Evolutionary conservation across 2,329 filamentous ascomycete species (phyloP).

Genomic region (Botrytis porri): DNA sequence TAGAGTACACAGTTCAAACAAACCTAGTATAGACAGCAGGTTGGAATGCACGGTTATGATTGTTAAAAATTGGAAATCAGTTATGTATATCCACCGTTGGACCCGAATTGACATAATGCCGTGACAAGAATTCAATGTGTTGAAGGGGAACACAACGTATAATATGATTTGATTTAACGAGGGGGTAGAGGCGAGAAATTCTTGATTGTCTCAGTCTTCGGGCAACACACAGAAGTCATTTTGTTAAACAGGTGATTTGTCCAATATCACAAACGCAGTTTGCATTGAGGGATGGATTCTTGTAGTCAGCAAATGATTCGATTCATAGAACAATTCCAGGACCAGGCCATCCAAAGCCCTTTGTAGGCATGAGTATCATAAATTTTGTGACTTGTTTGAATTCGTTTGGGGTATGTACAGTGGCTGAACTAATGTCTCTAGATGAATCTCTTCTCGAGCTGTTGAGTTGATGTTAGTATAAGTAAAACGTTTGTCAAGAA

Average conservation of each 20-base stretch:
- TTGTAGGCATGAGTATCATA: background rate
- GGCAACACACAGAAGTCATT: background rate
- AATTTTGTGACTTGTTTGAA: conserved; percentile 8
- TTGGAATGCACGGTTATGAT: background rate
- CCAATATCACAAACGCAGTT: background rate
- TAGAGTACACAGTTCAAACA: background rate
- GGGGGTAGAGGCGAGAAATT: background rate
- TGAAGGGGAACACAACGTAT: background rate
- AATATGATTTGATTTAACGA: no score
- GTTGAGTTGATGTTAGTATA: conserved; percentile 16
- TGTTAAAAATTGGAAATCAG: background rate
- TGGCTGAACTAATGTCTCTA: conserved; percentile 23
- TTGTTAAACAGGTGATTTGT: background rate
- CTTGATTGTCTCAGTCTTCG: background rate
- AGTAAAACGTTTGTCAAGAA: background rate
- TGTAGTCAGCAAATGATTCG: background rate
- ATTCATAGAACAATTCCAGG: background rate
- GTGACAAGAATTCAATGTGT: background rate
- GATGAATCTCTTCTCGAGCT: conserved; percentile 37
- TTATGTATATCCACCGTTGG: background rate
- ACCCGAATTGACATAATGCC: background rate
- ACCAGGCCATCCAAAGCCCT: background rate
- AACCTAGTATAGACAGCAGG: background rate
- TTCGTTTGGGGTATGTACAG: conserved; percentile 27
- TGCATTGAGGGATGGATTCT: background rate